These are phyloP conservation scores for Hymenoscyphus linearis DNA, from an alignment of 2,329 filamentous ascomycete species.

Conservation along the genomic window DNA sequence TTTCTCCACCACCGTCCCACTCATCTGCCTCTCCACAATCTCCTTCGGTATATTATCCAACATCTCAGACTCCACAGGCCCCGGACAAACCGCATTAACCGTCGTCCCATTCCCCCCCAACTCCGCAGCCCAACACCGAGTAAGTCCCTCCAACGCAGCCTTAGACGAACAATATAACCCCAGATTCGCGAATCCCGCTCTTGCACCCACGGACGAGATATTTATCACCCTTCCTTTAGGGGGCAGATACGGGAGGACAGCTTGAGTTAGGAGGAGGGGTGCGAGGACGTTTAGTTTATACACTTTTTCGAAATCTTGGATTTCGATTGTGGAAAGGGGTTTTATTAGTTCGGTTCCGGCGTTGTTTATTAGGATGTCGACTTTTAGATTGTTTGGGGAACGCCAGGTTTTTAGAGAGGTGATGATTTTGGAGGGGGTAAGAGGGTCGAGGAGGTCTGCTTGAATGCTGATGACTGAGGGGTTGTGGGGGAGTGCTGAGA, in stretches of 20 bases:
- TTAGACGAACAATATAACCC: background rate
- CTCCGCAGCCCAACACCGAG: conserved; percentile 18
- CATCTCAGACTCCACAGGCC: conserved; percentile 26
- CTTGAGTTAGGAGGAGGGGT: background rate
- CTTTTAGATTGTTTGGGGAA: background rate
- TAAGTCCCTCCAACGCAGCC: conserved; percentile 16
- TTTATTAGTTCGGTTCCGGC: background rate
- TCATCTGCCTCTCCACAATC: conserved; percentile 18
- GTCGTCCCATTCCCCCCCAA: conserved; percentile 17
- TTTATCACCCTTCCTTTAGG: background rate
- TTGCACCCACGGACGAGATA: background rate
- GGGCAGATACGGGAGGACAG: background rate
- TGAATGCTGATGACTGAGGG: background rate
- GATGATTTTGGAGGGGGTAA: background rate
- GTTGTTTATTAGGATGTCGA: background rate
- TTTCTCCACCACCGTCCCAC: conserved; percentile 9
- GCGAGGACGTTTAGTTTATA: background rate
- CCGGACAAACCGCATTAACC: conserved; percentile 18
- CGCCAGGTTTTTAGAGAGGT: background rate
- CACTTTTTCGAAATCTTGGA: background rate
- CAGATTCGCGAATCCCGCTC: background rate
- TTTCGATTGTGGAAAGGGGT: background rate
- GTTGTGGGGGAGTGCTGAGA: background rate
- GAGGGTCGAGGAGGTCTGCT: background rate
- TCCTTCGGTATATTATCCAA: conserved; percentile 16